Evolutionary conservation across 179 eudicot genomes (phyloP), one percentile per base, ranked within the genome.

Genomic region (Dionaea muscipula): DNA sequence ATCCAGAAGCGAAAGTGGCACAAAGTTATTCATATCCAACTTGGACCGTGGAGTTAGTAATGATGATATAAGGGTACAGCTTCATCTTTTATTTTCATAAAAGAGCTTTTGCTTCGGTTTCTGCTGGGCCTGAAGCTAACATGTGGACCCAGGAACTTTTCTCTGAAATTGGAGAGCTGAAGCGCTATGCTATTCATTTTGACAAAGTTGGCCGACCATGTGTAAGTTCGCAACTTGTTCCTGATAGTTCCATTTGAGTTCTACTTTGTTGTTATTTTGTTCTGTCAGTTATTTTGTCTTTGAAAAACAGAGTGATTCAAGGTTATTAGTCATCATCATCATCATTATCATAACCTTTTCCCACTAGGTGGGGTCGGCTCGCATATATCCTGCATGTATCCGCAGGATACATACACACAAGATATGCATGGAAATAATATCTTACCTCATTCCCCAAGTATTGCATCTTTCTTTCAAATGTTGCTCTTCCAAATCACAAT

Each of bases 21-120:
- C 94, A 54, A 83, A 75, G 75, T 72, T 90, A 50, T 58, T 63
- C 43, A 58, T 90, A 50, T 83, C 95, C 38, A 90, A 90, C 78
- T 76, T 90, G 85, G 95, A 83, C 24, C 15, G 50, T 59, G 85
- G 95, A 61, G 95, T 90, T 67, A 75, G 82, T 57, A 90, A 77
- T 77, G 78, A 90, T 70, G 95, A 90, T 75, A 86, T 90, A 72
- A 81, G 90, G 95, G 97, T 90, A 86, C 73, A 64, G 56, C 69
- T 57, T 63, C 67, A 74, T 65, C 59, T 51, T 56, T 64, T 63
- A 43, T 68, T 74, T 68, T 53, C 48, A 65, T 54, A 49, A 48
- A 68, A 57, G 60, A 54, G 60, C 56, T 64, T 64, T 61, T 68
- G 57, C 56, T 55, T 51, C 66, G 68, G 60, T 65, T 58, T 61